Evolutionary conservation across 345 rosid species (phyloP).

Genomic region (Acer yangbiense): DNA sequence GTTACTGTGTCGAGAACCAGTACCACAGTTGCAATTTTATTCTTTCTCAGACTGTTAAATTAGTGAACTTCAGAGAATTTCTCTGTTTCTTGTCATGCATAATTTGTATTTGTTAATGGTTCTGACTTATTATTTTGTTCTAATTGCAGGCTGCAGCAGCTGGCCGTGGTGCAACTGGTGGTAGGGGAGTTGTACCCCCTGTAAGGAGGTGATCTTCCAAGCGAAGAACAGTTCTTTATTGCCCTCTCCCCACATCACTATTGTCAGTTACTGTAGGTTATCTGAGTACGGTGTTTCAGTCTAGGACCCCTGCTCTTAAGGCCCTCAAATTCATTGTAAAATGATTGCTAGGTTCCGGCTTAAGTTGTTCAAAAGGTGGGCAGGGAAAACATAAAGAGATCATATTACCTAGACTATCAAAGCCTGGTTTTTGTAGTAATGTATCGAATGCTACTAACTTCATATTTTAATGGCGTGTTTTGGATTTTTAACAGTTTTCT

Average conservation of each 20-base stretch:
- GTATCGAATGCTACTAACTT: neutral
- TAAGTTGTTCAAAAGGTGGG: neutral
- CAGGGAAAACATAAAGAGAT: neutral
- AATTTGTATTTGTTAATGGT: neutral
- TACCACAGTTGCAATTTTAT: neutral
- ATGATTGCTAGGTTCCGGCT: neutral
- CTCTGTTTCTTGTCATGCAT: neutral
- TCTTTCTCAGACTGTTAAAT: neutral
- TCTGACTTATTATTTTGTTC: neutral
- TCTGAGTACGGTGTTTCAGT: conserved; percentile 2
- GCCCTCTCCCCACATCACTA: neutral
- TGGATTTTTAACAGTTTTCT: neutral
- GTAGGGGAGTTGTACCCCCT: conserved; percentile 81
- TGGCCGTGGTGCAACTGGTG: conserved; percentile 74
- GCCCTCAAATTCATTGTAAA: conserved; percentile 8
- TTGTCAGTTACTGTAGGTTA: conserved; percentile 3
- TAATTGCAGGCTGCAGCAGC: conserved; percentile 64
- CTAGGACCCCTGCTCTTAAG: neutral
- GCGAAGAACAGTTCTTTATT: neutral
- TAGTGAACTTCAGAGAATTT: neutral
- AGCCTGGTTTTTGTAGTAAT: conserved; percentile 4
- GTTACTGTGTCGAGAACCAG: neutral
- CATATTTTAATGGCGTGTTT: neutral
- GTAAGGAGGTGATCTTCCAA: conserved; percentile 54
- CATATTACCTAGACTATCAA: neutral